phyloP scores from a whole-genome alignment of 768 basidiomycete genomes.

The Suillus spraguei region DNA sequence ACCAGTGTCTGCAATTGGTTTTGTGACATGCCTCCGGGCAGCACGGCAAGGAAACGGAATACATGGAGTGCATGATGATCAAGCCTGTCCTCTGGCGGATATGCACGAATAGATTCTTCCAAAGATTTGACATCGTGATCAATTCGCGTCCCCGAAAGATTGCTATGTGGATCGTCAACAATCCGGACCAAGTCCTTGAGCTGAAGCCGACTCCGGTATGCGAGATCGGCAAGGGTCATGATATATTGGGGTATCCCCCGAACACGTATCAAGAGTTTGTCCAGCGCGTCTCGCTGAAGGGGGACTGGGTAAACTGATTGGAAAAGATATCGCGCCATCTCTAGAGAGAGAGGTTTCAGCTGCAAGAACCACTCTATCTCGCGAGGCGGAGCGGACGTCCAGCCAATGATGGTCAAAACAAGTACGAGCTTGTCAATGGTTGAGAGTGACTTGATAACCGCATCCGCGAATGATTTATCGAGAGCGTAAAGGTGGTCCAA shows the following conservation, averaged over 20 bases:
- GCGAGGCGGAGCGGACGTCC: neutral
- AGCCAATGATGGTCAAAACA: neutral
- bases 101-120: neutral
- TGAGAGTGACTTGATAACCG: neutral
- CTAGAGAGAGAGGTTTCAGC: neutral
- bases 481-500: neutral
- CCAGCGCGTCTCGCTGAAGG: neutral
- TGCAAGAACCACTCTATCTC: neutral
- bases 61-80: neutral
- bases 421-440: neutral
- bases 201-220: neutral
- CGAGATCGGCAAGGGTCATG: neutral
- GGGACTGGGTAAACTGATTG: neutral
- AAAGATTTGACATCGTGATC: neutral
- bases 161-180: neutral
- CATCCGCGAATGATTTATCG: neutral
- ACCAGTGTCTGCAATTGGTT: neutral
- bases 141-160: neutral
- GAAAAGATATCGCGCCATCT: neutral
- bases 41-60: neutral
- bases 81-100: neutral
- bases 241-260: neutral
- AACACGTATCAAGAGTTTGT: neutral
- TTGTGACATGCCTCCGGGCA: neutral
- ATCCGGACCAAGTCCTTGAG: neutral